phyloP scores from a whole-genome alignment of 768 basidiomycete genomes.

The Lactarius indigo region DNA sequence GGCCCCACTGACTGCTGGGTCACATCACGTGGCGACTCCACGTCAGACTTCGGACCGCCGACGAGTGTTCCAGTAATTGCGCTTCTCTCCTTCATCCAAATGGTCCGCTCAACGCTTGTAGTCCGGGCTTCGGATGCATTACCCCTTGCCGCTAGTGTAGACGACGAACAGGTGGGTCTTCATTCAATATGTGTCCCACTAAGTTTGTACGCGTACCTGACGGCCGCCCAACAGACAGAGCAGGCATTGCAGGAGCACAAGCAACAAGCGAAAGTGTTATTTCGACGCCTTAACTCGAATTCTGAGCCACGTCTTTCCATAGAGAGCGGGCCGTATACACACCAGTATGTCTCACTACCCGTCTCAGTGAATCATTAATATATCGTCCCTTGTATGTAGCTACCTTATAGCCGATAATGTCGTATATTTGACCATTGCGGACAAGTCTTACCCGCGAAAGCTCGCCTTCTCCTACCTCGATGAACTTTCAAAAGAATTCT shows the following conservation, averaged over 20 bases:
- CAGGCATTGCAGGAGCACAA: constrained; percentile 94
- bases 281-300: constrained; percentile 89
- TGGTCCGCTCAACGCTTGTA: constrained; percentile 87
- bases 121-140: constrained; percentile 83
- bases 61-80: background rate
- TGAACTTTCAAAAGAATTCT: constrained; percentile 95
- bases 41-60: background rate
- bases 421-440: constrained; percentile 91
- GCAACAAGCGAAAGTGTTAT: constrained; percentile 96
- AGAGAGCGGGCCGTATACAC: constrained; percentile 90
- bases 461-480: constrained; percentile 97
- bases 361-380: background rate
- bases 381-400: constrained; percentile 47
- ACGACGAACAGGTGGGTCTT: constrained; percentile 83
- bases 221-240: constrained; percentile 63
- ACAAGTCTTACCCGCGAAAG: constrained; percentile 96
- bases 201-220: constrained; percentile 2
- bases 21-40: background rate
- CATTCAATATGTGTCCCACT: background rate
- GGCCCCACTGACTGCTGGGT: background rate
- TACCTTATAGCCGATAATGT: constrained; percentile 95
- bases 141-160: constrained; percentile 92
- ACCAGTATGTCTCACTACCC: constrained; percentile 65
- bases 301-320: constrained; percentile 96
- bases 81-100: constrained; percentile 31